Evolutionary conservation across 192 early-diverging fungal species (phyloP), one percentile per base, ranked within the genome.

Genomic region (Linderina pennispora): DNA sequence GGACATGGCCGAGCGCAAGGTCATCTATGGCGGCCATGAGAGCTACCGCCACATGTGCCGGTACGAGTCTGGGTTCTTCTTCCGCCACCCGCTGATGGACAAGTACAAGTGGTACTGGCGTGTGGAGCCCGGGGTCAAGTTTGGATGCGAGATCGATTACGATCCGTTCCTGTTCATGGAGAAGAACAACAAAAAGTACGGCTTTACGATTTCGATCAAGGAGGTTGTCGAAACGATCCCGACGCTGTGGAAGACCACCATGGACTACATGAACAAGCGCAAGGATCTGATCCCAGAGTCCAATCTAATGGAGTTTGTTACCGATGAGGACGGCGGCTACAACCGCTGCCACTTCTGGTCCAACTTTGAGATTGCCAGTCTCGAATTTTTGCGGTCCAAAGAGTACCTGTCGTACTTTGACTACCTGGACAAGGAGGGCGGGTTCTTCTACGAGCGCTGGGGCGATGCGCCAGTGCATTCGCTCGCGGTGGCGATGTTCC

Each of bases 51-150:
- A 82, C 45, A 84, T 82, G 82, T 82, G 80, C 53, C 16, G 67
- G 39, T 82, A 68, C 28, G 65, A 80, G 41, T 82, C 83, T 11
- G 86, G 86, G 1, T 87, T 79, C 41, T 80, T 88, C 48, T 80
- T 65, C 48, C 55, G 75, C 37, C 86, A 87, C 43, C 77, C 77
- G 6, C 54, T 82, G 2, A 54, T 80, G 33, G 48, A 76, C 24
- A 50, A 74, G 36, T 89, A 77, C 41, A 81, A 88, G 41, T 89
- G 76, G 52, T 89, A 86, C 58, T 89, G 86, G 86, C 75, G 86
- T 4, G 69, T 89, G 17, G 87, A 89, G 48, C 87, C 87, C 1
- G 77, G 76, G 34, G 87, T 86, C 3, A 49, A 77, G 38, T 89
- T 76, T 55, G 71, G 51, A 42, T 89, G 87, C 53, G 75, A 83